These are phyloP conservation scores for Colletotrichum gloeosporioides DNA, from an alignment of 2,329 filamentous ascomycete species.

Conservation along the genomic window DNA sequence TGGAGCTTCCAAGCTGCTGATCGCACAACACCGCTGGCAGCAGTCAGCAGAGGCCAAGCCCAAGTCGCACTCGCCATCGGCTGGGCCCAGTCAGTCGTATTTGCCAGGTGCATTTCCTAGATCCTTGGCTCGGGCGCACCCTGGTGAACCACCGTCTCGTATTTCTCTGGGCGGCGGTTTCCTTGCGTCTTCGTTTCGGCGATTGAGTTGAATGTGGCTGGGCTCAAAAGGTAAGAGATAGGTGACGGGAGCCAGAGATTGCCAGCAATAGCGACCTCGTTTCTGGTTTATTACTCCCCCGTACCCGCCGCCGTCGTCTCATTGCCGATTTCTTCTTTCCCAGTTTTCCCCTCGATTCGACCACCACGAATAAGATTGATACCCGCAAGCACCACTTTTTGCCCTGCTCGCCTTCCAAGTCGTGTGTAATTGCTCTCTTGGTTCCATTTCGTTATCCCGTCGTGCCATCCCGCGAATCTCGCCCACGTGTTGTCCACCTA, in stretches of 20 bases:
- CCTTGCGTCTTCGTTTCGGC: background rate
- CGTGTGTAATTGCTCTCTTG: background rate
- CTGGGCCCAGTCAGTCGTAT: background rate
- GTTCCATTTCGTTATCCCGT: background rate
- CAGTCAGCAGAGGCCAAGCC: background rate
- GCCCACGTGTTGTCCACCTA: background rate
- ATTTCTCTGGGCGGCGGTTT: background rate
- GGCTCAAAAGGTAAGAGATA: too few relatives aligned
- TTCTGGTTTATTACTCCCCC: background rate
- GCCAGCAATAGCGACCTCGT: background rate
- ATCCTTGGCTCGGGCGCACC: background rate
- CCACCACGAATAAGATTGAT: background rate
- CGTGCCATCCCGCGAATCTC: background rate
- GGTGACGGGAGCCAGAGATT: background rate
- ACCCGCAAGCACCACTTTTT: conserved; percentile 11
- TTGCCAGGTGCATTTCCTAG: background rate
- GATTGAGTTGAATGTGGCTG: background rate
- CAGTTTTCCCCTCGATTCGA: background rate
- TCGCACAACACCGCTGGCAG: background rate
- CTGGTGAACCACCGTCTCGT: conserved; percentile 5
- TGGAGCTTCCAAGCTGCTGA: background rate
- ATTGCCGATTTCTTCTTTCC: background rate
- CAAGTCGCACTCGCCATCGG: background rate
- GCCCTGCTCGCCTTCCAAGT: background rate
- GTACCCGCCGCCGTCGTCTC: background rate